Evolutionary conservation across 352 stramenopile species (phyloP).

Genomic region (Phytopythium helicoides): DNA sequence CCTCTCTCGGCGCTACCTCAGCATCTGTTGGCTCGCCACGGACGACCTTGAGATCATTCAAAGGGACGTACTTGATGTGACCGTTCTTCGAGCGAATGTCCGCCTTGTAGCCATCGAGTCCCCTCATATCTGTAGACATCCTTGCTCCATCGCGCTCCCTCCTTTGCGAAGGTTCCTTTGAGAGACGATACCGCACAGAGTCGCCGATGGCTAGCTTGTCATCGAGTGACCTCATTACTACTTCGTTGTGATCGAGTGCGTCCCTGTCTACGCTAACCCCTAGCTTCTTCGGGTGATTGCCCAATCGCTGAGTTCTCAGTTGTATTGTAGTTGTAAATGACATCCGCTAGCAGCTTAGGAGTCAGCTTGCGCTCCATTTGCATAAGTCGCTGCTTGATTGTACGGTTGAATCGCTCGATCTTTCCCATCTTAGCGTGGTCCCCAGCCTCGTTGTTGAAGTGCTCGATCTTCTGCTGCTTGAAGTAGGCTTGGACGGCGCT

Average conservation of each 20-base stretch:
- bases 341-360: slow-evolving; percentile 17
- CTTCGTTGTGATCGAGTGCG: slow-evolving; percentile 21
- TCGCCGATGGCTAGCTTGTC: slow-evolving; percentile 9
- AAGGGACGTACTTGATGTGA: slow-evolving; percentile 19
- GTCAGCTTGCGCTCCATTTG: slow-evolving; percentile 17
- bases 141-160: slow-evolving; percentile 20
- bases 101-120: slow-evolving; percentile 19
- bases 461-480: slow-evolving; percentile 26
- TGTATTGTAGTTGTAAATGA: slow-evolving; percentile 38
- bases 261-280: slow-evolving; percentile 19
- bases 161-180: slow-evolving; percentile 22
- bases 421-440: slow-evolving; percentile 40
- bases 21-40: slow-evolving; percentile 13
- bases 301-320: slow-evolving; percentile 24
- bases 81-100: slow-evolving; percentile 28
- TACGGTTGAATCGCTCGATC: slow-evolving; percentile 44
- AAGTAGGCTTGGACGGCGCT: slow-evolving; percentile 19
- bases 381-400: slow-evolving; percentile 29
- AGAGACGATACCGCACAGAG: slow-evolving; percentile 13
- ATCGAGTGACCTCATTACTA: slow-evolving; percentile 6
- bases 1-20: slow-evolving; percentile 13
- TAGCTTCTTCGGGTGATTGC: slow-evolving; percentile 20
- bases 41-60: slow-evolving; percentile 19
- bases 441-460: slow-evolving; percentile 36
- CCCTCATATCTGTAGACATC: slow-evolving; percentile 14